A percentile compares a stretch with the other conserved stretches of the same genome.
Evolutionary conservation across 2,329 filamentous ascomycete species (phyloP).

Genomic region (Sclerotinia sclerotiorum): DNA sequence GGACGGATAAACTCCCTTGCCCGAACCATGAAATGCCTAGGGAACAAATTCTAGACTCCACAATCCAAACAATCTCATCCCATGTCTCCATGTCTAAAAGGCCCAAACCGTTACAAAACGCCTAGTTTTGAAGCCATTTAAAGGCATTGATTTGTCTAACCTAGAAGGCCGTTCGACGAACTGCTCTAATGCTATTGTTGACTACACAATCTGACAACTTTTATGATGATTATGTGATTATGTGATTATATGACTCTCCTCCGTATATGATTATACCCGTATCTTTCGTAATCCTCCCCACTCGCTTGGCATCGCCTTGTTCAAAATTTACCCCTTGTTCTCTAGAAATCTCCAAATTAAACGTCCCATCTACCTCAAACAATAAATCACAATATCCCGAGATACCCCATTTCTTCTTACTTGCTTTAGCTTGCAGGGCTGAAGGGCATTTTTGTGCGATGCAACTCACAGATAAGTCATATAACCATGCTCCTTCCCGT

Average conservation of each 20-base stretch:
- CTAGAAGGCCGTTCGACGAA: not conserved
- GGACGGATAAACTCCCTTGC: conserved; percentile 4
- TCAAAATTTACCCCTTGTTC: conserved; percentile 5
- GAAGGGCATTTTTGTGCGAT: conserved; percentile 1
- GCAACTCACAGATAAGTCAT: conserved; percentile 21
- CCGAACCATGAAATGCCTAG: not conserved
- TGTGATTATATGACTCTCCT: too few relatives aligned
- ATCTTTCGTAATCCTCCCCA: not conserved
- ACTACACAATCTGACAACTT: not conserved
- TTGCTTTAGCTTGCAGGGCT: conserved; percentile 26
- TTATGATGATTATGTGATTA: not conserved
- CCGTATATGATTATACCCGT: too few relatives aligned
- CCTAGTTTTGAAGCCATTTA: not conserved
- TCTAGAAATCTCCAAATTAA: conserved; percentile 17
- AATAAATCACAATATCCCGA: conserved; percentile 22
- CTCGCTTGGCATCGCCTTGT: conserved; percentile 9
- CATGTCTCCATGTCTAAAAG: conserved; percentile 2
- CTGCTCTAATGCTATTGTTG: not conserved
- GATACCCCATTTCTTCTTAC: not conserved
- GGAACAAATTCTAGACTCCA: not conserved
- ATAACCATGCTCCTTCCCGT: conserved; percentile 18
- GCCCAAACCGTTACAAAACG: not conserved
- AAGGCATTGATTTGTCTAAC: not conserved
- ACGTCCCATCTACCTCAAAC: conserved; percentile 56
- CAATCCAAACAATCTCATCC: conserved; percentile 5